Evolutionary conservation across 768 basidiomycete species (phyloP).

Genomic region (Thelephora ganbajun): DNA sequence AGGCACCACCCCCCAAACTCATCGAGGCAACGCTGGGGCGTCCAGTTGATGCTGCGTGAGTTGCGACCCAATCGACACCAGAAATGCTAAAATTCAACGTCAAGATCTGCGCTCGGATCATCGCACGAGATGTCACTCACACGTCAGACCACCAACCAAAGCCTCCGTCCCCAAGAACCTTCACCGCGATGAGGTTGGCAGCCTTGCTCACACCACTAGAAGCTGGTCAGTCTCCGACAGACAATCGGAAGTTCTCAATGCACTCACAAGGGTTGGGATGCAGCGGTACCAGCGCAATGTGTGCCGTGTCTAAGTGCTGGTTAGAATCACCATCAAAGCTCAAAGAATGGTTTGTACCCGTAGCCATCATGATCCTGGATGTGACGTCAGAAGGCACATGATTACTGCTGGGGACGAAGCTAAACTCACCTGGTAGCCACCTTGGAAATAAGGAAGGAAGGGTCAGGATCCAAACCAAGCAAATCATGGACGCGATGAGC

Average conservation of each 20-base stretch:
- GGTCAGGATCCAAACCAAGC: too few relatives aligned
- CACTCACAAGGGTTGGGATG: slow-evolving; percentile 59
- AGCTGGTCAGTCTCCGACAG: background rate
- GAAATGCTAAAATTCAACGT: background rate
- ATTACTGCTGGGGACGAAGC: background rate
- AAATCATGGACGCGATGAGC: too few relatives aligned
- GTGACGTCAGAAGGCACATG: background rate
- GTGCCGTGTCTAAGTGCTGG: slow-evolving; percentile 53
- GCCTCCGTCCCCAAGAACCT: background rate
- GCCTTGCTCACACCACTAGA: slow-evolving; percentile 7
- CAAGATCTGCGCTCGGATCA: background rate
- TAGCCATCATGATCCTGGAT: slow-evolving; percentile 29
- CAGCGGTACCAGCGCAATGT: slow-evolving; percentile 84
- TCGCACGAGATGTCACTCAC: background rate
- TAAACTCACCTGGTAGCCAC: background rate
- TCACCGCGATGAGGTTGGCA: background rate
- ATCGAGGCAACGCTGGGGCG: background rate
- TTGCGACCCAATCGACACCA: background rate
- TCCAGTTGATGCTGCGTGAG: background rate
- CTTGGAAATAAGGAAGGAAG: background rate
- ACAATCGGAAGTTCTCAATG: background rate
- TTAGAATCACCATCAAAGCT: slow-evolving; percentile 1
- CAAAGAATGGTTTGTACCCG: slow-evolving; percentile 32
- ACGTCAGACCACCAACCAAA: slow-evolving; percentile 69
- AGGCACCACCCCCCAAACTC: slow-evolving; percentile 17